Base-by-base conservation (phyloP, 306 rosid genomes). In the Quercus ilex region DNA sequence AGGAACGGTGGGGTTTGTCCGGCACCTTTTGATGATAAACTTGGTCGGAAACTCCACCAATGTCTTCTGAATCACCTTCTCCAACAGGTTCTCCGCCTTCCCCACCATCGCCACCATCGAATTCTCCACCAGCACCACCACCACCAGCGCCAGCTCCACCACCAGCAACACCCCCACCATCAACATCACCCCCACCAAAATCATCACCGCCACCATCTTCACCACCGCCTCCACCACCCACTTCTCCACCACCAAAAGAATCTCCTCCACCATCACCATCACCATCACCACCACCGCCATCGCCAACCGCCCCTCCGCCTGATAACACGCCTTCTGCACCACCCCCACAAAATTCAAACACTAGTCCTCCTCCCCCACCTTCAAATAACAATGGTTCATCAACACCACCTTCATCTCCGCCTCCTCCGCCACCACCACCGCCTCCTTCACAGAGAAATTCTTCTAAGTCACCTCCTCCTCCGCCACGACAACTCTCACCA, bases 1-100 rank as follows among this genome's bases (percentile, higher is more conserved):
- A 87, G 84, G 87, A 80, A 80, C 59, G 64, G 83, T 23, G 83
- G 82, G 83, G 90, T 69, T 85, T 83, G 85, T 86, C 88, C 84
- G 41, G 77, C 78, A 74, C 85, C 25, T 71, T 79, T 77, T 2
- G 51, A 70, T 74, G 56, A 28, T 31, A 14, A 65, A 60, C 20
- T 63, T 73, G 30, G 52, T 81, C 59, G 83, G 81, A 74, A 87
- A 63, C 87, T 81, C 77, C 76, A 64, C 65, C 51, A 80, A 90
- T 91, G 97, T 82, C 86, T 56, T 75, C 92, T 1, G 81, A 65
- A 68, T 71, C 77, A 13, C 63, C 86, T 1, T 23, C 83, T 3
- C 79, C 84, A 0, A 53, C 91, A 0, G 84, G 73, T 59, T 72
- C 87, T 43, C 77, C 80, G 13, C 81, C 80, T 20, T 62, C 81